Evolutionary conservation across 2,329 filamentous ascomycete genomes (phyloP), one percentile per base, ranked within the genome.

Genomic region (Phialocephala sp.): DNA sequence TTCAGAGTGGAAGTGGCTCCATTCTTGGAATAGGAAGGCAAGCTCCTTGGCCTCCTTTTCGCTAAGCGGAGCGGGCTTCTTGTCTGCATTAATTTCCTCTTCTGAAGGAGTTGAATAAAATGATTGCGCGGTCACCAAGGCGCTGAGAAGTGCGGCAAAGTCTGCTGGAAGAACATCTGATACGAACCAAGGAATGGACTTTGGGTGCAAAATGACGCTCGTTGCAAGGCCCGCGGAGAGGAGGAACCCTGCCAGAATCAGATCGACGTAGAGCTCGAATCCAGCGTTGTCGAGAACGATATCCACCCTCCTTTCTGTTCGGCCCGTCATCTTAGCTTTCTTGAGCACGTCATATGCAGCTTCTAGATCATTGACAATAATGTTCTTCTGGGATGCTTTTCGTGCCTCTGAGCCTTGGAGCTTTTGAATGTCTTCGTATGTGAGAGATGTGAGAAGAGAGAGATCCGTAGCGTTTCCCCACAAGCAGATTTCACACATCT

Each of bases 391-490:
- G 1, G 92, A 90, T 1, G 86, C 87, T 77, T 97, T 96, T 70
- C 94, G 87, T 14, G 94, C 93, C 73, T 94, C 85, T 8, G 91
- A 89, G 18, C 94, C 94, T 81, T 99, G 95, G 11, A 98, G 85
- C 78, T 97, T 97, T 80, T 98, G 94, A 70, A 99, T 96, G 75
- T 98, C 95, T 73, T 97, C 94, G 78, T 97, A 97, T 1, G 91
- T 92, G 63, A 97, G 85, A 72, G 90, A 93, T 0, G 94, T 97
- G 63, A 98, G 84, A 22, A 98, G 89, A 0, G 93, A 97, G 15
- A 98, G 83, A 77, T 98, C 95, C 0, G 94, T 98, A 1, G 94
- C 95, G 77, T 98, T 98, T 12, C 94, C 94, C 94, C 94, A 98
- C 1, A 98, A 86, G 76, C 94, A 97, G 72, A 97, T 95, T 82